Evolutionary conservation across 108 stramenopile genomes (phyloP).

Genomic region (Chaetoceros muelleri): DNA sequence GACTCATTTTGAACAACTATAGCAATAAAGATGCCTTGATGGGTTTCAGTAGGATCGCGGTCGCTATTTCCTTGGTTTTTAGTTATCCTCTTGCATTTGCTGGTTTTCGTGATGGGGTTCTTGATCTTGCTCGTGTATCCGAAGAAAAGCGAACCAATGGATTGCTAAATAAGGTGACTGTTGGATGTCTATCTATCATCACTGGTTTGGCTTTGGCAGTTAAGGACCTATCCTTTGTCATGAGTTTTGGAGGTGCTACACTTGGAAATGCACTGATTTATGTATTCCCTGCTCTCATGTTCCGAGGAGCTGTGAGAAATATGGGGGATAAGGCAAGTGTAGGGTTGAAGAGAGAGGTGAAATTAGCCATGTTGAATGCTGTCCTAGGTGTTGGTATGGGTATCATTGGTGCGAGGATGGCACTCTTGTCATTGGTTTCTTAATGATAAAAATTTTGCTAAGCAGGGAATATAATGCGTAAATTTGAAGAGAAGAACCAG

Average conservation of each 20-base stretch:
- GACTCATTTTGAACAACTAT: conserved; percentile 93
- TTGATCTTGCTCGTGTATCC: conserved; percentile 52
- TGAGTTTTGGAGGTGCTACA: conserved; percentile 71
- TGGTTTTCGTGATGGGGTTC: conserved; percentile 66
- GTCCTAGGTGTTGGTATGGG: conserved; percentile 72
- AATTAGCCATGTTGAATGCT: conserved; percentile 47
- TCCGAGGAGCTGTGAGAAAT: conserved; percentile 36
- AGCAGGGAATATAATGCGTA: background rate
- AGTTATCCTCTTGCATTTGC: conserved; percentile 86
- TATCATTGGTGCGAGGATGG: conserved; percentile 63
- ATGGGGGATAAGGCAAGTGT: conserved; percentile 36
- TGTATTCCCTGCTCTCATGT: conserved; percentile 79
- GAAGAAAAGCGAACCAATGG: conserved; percentile 36
- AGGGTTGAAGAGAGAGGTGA: conserved; percentile 41
- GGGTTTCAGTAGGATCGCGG: conserved; percentile 79
- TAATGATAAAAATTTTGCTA: background rate
- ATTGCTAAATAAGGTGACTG: conserved; percentile 48
- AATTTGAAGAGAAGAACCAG: too few species aligned
- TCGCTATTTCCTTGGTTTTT: conserved; percentile 85
- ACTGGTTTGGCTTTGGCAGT: conserved; percentile 32
- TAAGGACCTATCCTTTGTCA: conserved; percentile 46
- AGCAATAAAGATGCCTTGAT: conserved; percentile 76
- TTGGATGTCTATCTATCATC: conserved; percentile 23
- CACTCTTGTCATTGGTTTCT: conserved; percentile 10
- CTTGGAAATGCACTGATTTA: conserved; percentile 73